phyloP scores from a whole-genome alignment of 352 stramenopile genomes.

The Phytophthora citricola region DNA sequence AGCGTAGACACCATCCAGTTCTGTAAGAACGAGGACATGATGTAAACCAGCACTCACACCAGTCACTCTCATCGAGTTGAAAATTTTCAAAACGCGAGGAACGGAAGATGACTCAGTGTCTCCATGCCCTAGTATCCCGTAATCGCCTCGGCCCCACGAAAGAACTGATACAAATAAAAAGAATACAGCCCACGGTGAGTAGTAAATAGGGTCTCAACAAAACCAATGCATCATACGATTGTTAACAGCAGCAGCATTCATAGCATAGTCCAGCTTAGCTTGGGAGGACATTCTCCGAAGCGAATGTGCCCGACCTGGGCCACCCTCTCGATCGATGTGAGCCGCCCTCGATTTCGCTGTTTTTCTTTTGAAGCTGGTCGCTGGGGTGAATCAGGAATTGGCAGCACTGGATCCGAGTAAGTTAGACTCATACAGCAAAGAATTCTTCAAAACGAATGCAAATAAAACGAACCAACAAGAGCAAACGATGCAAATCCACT shows the following conservation, averaged over 20 bases:
- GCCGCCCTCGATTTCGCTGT: conserved; percentile 12
- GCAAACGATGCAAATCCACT: conserved; percentile 74
- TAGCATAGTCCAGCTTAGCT: conserved; percentile 26
- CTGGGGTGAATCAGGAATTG: conserved; percentile 19
- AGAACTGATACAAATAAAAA: conserved; percentile 44
- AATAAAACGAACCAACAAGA: conserved; percentile 58
- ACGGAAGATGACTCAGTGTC: conserved; percentile 43
- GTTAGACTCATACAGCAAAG: not conserved
- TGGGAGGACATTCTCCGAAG: conserved; percentile 16
- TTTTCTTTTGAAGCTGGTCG: conserved; percentile 27
- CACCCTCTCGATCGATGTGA: conserved; percentile 35
- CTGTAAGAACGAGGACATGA: conserved; percentile 76
- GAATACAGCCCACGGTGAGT: not conserved
- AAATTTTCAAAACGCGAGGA: conserved; percentile 61
- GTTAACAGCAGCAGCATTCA: conserved; percentile 37
- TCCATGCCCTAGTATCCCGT: conserved; percentile 66
- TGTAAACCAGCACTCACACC: conserved; percentile 62
- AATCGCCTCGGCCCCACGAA: conserved; percentile 74
- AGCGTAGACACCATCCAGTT: conserved; percentile 68
- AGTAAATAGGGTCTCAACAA: not conserved
- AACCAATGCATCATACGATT: conserved; percentile 27
- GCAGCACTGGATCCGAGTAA: conserved; percentile 12
- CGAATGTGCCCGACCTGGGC: conserved; percentile 25
- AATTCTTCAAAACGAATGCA: not conserved
- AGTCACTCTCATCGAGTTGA: conserved; percentile 61